Percentiles rank a stretch among this genome's conserved stretches.
Evolutionary conservation across 2,329 filamentous ascomycete species (phyloP).

Genomic region (Nannizziopsis arthrosporioides): DNA sequence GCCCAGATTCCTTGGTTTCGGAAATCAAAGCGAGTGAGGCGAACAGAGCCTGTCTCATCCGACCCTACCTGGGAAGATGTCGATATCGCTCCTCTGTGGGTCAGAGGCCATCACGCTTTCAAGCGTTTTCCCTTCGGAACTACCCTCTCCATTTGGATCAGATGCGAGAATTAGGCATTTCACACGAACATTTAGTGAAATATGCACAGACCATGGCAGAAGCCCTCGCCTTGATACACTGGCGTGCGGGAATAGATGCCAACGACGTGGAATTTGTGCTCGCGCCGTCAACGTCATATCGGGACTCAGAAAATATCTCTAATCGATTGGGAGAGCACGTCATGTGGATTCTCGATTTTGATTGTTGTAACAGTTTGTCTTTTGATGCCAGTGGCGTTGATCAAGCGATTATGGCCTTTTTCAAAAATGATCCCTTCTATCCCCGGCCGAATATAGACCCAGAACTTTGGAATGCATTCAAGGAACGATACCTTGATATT

Average conservation of each 20-base stretch:
- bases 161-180: constrained; percentile 35
- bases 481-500: background rate
- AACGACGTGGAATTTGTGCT: constrained; percentile 48
- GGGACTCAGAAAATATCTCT: background rate
- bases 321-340: constrained; percentile 24
- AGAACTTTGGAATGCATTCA: constrained; percentile 20
- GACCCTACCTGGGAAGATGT: too few relatives aligned
- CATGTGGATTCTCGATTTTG: constrained; percentile 41
- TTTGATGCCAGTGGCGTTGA: constrained; percentile 34
- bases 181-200: constrained; percentile 5
- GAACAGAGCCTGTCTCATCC: too few relatives aligned
- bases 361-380: constrained; percentile 30
- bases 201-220: constrained; percentile 41
- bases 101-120: too few relatives aligned
- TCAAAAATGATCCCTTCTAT: constrained; percentile 43
- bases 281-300: constrained; percentile 13
- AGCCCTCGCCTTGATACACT: constrained; percentile 42
- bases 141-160: constrained; percentile 41
- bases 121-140: background rate
- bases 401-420: constrained; percentile 36
- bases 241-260: constrained; percentile 38
- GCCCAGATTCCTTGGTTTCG: constrained; percentile 27
- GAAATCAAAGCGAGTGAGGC: too few relatives aligned
- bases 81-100: too few relatives aligned
- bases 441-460: constrained; percentile 29